Evolutionary conservation across 768 basidiomycete genomes (phyloP).

Genomic region (Hypholoma sublateritium): DNA sequence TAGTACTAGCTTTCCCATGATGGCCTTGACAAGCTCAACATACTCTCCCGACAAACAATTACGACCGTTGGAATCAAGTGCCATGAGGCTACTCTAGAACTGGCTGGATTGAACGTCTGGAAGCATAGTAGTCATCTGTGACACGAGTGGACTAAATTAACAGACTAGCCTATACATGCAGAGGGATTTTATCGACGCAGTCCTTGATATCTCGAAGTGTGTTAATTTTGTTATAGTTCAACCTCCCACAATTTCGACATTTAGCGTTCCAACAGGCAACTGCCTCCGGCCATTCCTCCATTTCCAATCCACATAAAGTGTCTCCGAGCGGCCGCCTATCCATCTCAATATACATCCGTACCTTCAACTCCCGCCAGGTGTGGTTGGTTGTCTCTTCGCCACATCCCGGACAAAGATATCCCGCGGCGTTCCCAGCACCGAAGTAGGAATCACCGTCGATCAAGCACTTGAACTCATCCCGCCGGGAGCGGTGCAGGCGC

Average conservation of each 20-base stretch:
- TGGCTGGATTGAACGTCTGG: too few species aligned
- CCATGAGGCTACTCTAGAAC: too few species aligned
- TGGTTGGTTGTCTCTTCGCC: slow-evolving; percentile 33
- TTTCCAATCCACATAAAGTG: slow-evolving; percentile 33
- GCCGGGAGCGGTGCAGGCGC: slow-evolving; percentile 38
- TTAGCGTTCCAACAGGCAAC: slow-evolving; percentile 39
- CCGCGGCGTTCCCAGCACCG: slow-evolving; percentile 34
- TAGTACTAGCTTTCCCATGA: too few species aligned
- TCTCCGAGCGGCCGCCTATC: slow-evolving; percentile 40
- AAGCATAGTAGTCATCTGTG: neutral
- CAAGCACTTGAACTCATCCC: slow-evolving; percentile 34
- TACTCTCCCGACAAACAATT: too few species aligned
- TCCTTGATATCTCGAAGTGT: slow-evolving; percentile 31
- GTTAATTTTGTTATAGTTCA: slow-evolving; percentile 35
- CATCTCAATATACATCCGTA: slow-evolving; percentile 38
- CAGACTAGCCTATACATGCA: slow-evolving; percentile 3
- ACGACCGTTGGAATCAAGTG: too few species aligned
- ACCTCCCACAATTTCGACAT: slow-evolving; percentile 31
- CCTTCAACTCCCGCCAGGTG: slow-evolving; percentile 40
- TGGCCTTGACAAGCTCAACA: too few species aligned
- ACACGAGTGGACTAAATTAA: neutral
- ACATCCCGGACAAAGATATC: slow-evolving; percentile 30
- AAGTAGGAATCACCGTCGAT: slow-evolving; percentile 38
- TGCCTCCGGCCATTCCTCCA: slow-evolving; percentile 44
- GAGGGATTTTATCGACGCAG: slow-evolving; percentile 28